phyloP scores from a whole-genome alignment of 176 grass and related monocot genomes.

The Zizania latifolia region DNA sequence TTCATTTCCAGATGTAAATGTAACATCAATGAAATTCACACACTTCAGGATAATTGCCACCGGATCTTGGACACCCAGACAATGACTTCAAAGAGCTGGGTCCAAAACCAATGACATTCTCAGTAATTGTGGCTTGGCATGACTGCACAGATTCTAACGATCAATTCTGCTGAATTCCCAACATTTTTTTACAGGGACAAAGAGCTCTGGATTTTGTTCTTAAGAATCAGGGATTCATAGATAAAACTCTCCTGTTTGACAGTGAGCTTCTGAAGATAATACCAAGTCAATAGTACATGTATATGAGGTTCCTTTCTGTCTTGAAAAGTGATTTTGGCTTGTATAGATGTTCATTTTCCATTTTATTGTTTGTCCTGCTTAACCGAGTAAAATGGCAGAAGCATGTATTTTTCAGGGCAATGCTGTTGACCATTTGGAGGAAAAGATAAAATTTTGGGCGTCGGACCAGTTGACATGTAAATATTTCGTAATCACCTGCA shows the following conservation, averaged over 20 bases:
- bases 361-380: background rate
- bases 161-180: background rate
- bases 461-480: background rate
- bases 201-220: constrained; percentile 93
- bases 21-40: background rate
- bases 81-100: constrained; percentile 75
- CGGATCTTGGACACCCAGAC: constrained; percentile 86
- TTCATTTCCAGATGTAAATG: too few relatives aligned
- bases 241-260: constrained; percentile 95
- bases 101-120: constrained; percentile 80
- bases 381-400: background rate
- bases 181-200: constrained; percentile 64
- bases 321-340: background rate
- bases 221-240: constrained; percentile 88
- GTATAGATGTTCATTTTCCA: background rate
- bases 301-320: background rate
- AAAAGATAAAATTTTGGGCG: background rate
- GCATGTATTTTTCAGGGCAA: background rate
- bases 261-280: constrained; percentile 89
- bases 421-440: background rate
- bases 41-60: constrained; percentile 77
- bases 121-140: constrained; percentile 30
- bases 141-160: background rate
- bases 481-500: too few relatives aligned
- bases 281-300: constrained; percentile 41